phyloP scores from a whole-genome alignment of 2,329 filamentous ascomycete genomes.

The Arthrobotrys musiformis region DNA sequence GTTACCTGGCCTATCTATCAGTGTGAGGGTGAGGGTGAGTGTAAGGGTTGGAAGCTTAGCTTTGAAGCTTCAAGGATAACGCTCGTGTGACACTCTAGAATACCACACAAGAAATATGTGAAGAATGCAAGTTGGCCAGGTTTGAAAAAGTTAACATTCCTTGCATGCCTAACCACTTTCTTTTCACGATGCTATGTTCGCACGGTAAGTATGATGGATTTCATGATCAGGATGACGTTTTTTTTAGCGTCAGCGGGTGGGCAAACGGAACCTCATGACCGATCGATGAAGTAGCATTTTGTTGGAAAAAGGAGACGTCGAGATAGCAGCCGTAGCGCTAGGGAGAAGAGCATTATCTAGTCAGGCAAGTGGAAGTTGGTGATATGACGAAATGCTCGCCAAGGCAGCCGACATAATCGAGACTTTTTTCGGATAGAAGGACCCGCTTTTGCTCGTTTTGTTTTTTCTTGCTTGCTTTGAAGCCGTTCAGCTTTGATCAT shows the following conservation, averaged over 20 bases:
- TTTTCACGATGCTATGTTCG: slow-evolving; percentile 11
- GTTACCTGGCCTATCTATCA: slow-evolving; percentile 36
- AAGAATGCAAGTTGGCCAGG: slow-evolving; percentile 12
- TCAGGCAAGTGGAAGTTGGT: slow-evolving; percentile 31
- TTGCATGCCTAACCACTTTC: no score
- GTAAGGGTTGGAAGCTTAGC: slow-evolving; percentile 38
- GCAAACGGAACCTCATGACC: slow-evolving; percentile 20
- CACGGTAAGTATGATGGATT: no score
- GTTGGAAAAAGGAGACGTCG: background rate
- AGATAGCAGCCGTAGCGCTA: background rate
- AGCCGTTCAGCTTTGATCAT: slow-evolving; percentile 28
- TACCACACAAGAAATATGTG: slow-evolving; percentile 30
- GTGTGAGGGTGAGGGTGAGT: background rate
- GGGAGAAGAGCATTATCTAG: slow-evolving; percentile 8
- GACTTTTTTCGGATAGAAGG: slow-evolving; percentile 39
- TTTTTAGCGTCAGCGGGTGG: slow-evolving; percentile 6
- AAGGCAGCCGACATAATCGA: slow-evolving; percentile 32
- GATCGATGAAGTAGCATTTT: background rate
- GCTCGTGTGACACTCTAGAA: slow-evolving; percentile 54
- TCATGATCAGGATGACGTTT: slow-evolving; percentile 49
- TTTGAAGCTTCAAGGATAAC: slow-evolving; percentile 31
- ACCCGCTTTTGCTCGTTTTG: no score
- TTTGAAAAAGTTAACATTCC: slow-evolving; percentile 8
- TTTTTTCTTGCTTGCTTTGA: background rate
- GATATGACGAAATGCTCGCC: slow-evolving; percentile 52